These are phyloP conservation scores for Termitomyces sp. DNA, from an alignment of 768 basidiomycete genomes.

Conservation along the genomic window DNA sequence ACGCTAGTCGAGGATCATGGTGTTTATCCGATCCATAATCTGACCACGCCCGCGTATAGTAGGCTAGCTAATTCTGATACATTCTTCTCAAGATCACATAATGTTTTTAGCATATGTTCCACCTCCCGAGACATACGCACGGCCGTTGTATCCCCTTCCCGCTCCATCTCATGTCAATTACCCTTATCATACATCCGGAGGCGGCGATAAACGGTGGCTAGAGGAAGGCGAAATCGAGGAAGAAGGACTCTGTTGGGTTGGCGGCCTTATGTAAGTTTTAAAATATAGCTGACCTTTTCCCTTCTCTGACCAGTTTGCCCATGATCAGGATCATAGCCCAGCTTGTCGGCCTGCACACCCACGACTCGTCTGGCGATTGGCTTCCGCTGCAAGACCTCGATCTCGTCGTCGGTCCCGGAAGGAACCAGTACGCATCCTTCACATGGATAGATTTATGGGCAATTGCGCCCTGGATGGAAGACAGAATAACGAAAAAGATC, in stretches of 20 bases:
- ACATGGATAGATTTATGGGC: slow-evolving; percentile 66
- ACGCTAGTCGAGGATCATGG: slow-evolving; percentile 40
- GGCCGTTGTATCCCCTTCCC: slow-evolving; percentile 58
- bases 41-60: slow-evolving; percentile 31
- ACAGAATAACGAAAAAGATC: slow-evolving; percentile 60
- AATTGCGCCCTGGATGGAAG: slow-evolving; percentile 80
- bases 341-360: slow-evolving; percentile 44
- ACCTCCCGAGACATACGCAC: slow-evolving; percentile 35
- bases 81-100: slow-evolving; percentile 11
- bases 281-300: not conserved
- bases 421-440: slow-evolving; percentile 68
- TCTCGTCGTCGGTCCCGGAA: slow-evolving; percentile 44
- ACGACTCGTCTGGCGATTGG: slow-evolving; percentile 32
- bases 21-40: slow-evolving; percentile 38
- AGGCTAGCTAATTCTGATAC: slow-evolving; percentile 12
- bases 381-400: slow-evolving; percentile 46
- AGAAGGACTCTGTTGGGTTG: slow-evolving; percentile 71
- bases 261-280: slow-evolving; percentile 53
- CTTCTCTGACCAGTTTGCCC: not conserved
- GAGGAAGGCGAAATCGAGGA: slow-evolving; percentile 49
- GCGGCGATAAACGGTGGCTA: slow-evolving; percentile 64
- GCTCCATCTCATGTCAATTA: slow-evolving; percentile 56
- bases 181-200: slow-evolving; percentile 73
- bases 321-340: slow-evolving; percentile 59
- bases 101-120: slow-evolving; percentile 30